A percentile compares a stretch with the other conserved stretches of the same genome.
Evolutionary conservation across 1,284 basidiomycete genomes (phyloP).

Genomic region (Rhodotorula sp.): DNA sequence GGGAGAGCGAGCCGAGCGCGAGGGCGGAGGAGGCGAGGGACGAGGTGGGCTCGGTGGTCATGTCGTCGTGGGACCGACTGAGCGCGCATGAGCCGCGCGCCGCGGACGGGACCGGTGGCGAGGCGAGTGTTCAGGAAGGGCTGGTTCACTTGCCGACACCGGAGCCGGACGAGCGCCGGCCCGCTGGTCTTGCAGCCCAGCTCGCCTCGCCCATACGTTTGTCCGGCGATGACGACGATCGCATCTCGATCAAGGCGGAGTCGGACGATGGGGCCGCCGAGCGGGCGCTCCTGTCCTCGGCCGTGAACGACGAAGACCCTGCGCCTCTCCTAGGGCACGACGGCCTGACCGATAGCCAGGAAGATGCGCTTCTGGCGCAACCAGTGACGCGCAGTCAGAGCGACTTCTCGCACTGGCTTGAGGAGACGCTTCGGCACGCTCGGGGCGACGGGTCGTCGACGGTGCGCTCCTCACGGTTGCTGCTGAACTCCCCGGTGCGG

Average conservation of each 20-base stretch:
- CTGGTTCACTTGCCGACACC: slow-evolving; percentile 2
- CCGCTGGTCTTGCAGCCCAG: not conserved
- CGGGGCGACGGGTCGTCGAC: slow-evolving; percentile 10
- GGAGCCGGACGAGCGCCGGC: not conserved
- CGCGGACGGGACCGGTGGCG: not conserved
- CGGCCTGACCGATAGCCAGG: slow-evolving; percentile 29
- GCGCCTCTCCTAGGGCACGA: not conserved
- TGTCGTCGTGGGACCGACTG: not conserved
- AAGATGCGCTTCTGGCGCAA: slow-evolving; percentile 8
- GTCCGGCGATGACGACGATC: too few species aligned
- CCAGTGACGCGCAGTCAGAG: slow-evolving; percentile 27
- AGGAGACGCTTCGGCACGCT: slow-evolving; percentile 21
- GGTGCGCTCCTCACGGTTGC: not conserved
- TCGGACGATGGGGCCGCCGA: not conserved
- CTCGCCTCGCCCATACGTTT: too few species aligned
- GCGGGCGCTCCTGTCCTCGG: not conserved
- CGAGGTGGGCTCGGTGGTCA: not conserved
- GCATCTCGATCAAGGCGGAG: slow-evolving; percentile 1
- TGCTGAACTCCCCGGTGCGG: too few species aligned
- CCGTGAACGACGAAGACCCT: too few species aligned
- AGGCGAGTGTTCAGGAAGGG: not conserved
- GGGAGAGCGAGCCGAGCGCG: not conserved
- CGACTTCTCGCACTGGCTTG: slow-evolving; percentile 27
- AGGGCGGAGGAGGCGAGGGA: not conserved
- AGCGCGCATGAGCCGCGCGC: not conserved